phyloP scores from a whole-genome alignment of 768 basidiomycete genomes.

The Pluteus cervinus region DNA sequence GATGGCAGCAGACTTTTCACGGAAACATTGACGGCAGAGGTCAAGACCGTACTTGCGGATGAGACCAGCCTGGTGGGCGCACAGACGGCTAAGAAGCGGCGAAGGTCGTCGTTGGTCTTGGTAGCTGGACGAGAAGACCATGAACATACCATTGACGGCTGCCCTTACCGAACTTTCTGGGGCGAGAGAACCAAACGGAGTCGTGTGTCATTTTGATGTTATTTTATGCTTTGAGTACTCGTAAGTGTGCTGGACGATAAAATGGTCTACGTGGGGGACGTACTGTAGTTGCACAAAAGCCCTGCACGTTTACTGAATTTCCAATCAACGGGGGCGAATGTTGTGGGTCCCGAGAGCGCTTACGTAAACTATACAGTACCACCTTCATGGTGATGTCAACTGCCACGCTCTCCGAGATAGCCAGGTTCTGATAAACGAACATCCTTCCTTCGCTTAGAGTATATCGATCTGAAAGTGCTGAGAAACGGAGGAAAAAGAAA shows the following conservation, averaged over 20 bases:
- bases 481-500: too few species aligned
- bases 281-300: too few species aligned
- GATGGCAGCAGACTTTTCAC: constrained; percentile 89
- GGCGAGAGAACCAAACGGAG: constrained; percentile 96
- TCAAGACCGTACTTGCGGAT: constrained; percentile 97
- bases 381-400: constrained; percentile 1
- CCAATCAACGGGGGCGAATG: too few species aligned
- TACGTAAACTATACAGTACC: constrained; percentile 36
- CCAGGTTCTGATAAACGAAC: too few species aligned
- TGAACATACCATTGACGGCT: constrained; percentile 82
- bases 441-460: too few species aligned
- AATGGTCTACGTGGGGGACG: too few species aligned
- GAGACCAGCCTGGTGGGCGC: constrained; percentile 95
- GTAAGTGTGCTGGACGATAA: constrained; percentile 1
- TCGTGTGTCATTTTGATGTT: constrained; percentile 86
- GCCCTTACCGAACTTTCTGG: constrained; percentile 93
- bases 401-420: constrained; percentile 3
- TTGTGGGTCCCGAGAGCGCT: constrained; percentile 14
- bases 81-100: constrained; percentile 68
- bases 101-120: constrained; percentile 5
- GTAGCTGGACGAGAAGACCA: not conserved
- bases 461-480: too few species aligned
- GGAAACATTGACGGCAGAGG: constrained; percentile 98
- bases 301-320: too few species aligned
- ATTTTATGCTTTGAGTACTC: constrained; percentile 11